Conservation (phyloP, 116 monocot species). For the Phalaenopsis hybrid region DNA sequence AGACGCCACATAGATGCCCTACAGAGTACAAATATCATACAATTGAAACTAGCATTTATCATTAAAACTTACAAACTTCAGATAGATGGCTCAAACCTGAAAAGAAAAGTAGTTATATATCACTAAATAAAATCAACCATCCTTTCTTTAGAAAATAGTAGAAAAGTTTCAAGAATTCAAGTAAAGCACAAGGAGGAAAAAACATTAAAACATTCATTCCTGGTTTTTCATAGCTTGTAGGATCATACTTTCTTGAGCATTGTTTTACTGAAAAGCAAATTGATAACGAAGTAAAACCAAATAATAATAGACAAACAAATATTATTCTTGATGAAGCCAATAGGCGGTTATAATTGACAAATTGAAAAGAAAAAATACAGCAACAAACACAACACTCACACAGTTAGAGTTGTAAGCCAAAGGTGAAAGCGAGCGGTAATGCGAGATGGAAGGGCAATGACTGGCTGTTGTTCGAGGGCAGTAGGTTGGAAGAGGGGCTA, state of each 20-base stretch:
- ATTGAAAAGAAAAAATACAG: too few species aligned
- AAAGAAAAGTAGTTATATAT: neutral
- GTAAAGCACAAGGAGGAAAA: neutral
- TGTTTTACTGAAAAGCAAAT: neutral
- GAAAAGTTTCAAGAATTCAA: neutral
- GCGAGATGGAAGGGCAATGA: too few species aligned
- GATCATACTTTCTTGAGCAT: neutral
- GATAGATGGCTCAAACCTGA: neutral
- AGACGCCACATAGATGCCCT: conserved; percentile 94
- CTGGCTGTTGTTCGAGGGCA: too few species aligned
- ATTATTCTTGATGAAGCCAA: too few species aligned
- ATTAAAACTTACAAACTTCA: neutral
- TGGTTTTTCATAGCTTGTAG: neutral
- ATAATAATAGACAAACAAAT: too few species aligned
- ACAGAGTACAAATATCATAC: neutral
- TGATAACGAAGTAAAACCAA: neutral
- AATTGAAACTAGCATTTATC: neutral
- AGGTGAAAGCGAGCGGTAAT: too few species aligned
- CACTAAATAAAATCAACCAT: neutral
- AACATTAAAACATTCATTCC: neutral
- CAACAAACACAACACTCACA: too few species aligned
- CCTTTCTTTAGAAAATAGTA: neutral
- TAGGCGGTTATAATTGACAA: too few species aligned
- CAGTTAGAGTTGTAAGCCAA: too few species aligned
- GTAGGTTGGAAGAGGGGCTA: too few species aligned